Base-by-base conservation (phyloP, 176 grass and related monocot genomes). In the Cymbopogon citratus region DNA sequence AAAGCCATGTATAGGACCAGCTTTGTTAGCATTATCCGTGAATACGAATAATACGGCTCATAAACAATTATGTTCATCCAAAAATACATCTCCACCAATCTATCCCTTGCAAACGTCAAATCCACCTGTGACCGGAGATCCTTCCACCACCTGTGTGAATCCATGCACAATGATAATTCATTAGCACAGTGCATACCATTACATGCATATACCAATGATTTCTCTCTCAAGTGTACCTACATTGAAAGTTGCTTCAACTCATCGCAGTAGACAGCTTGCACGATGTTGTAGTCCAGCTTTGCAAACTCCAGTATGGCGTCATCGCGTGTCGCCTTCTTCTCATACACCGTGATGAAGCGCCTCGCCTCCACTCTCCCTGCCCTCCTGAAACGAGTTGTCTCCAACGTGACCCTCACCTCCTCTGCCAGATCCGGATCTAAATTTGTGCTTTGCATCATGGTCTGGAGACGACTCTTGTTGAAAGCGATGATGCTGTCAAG, bases 81-180 rank as follows among this genome's bases (percentile, higher is more conserved):
- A 34, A 87, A 90, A 26, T 89, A 83, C 0, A 73, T 63, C 34
- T 92, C 84, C 34, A 73, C 85, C 49, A 89, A 12, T 43, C 87
- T 81, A 8, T 92, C 84, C 3, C 87, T 62, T 3, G 76, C 21
- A 64, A 74, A 93, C 4, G 14, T 14, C 24, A 89, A 9, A 6
- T 60, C 12, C 0, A 74, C 23, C 12, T 14, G 9, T 25, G 66
- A 13, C 3, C 23, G 24, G 5, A 87, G 38, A 33, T 65, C 84
- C 29, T 85, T 82, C 87, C 87, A 90, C 91, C 87, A 93, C 40
- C 91, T 90, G 41, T 41, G 40, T 41, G 36, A 38, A 38, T 38
- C 5, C 5, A 38, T 7, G 36, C 4, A 38, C 36, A 38, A 38
- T 5, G 36, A 38, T 38, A 38, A 38, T 7, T 6, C 3, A 38